Percentiles rank a stretch among this genome's conserved stretches.
Evolutionary conservation across 2,329 filamentous ascomycete genomes (phyloP).

Genomic region (Microsporum ferrugineum): DNA sequence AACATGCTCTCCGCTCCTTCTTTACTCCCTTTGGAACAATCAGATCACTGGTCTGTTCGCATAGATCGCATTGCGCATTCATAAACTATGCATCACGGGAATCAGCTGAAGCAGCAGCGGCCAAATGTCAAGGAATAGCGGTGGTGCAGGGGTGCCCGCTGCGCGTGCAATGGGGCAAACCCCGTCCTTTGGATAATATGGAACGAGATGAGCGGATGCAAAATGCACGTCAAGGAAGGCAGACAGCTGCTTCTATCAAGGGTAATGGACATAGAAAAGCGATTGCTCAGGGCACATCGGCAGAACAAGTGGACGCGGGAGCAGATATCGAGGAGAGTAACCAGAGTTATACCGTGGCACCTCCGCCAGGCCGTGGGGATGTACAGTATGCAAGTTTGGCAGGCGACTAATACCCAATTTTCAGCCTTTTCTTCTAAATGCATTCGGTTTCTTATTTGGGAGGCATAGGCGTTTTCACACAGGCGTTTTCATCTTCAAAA

Average conservation of each 20-base stretch:
- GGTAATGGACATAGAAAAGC: conserved; percentile 18
- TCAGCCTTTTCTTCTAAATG: conserved; percentile 14
- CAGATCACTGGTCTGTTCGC: conserved; percentile 85
- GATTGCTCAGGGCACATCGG: conserved; percentile 13
- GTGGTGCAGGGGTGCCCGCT: conserved; percentile 86
- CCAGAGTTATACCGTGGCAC: conserved; percentile 47
- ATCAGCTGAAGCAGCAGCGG: conserved; percentile 74
- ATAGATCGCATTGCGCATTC: conserved; percentile 94
- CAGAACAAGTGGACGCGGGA: neutral
- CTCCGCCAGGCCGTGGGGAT: conserved; percentile 68
- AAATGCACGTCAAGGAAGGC: conserved; percentile 67
- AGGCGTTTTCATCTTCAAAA: neutral
- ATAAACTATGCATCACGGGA: conserved; percentile 83
- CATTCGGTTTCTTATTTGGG: neutral
- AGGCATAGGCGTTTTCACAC: neutral
- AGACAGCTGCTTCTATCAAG: conserved; percentile 42
- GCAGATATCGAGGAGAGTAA: conserved; percentile 29
- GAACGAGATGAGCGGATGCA: conserved; percentile 71
- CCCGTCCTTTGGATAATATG: conserved; percentile 83
- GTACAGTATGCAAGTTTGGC: conserved; percentile 75
- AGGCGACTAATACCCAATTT: conserved; percentile 51
- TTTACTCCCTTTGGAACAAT: conserved; percentile 84
- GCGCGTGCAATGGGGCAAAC: conserved; percentile 82
- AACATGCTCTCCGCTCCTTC: conserved; percentile 80
- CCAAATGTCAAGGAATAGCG: conserved; percentile 73